phyloP scores from a whole-genome alignment of 805 yeast species.

The Nadsonia fulvescens region DNA sequence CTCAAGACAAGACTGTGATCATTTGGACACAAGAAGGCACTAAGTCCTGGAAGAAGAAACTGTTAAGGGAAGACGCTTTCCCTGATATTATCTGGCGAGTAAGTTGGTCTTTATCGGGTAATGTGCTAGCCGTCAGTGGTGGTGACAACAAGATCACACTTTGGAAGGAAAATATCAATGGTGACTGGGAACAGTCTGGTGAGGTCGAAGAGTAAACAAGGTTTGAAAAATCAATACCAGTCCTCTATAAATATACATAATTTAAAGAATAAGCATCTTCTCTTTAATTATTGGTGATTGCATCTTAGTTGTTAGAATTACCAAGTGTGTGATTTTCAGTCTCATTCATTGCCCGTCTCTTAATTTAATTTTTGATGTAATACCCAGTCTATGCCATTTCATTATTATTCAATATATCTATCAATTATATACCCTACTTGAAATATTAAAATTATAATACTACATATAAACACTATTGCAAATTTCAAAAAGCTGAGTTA shows the following conservation, averaged over 20 bases:
- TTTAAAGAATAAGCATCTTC: too few species aligned
- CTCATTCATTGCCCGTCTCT: too few species aligned
- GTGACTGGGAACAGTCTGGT: slow-evolving; percentile 96
- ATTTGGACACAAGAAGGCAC: slow-evolving; percentile 79
- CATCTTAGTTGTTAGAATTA: too few species aligned
- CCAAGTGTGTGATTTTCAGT: too few species aligned
- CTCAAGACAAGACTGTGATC: slow-evolving; percentile 87
- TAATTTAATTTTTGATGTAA: too few species aligned
- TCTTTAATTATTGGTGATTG: too few species aligned
- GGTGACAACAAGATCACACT: slow-evolving; percentile 91
- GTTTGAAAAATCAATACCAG: slow-evolving; percentile 1
- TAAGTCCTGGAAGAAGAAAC: slow-evolving; percentile 64
- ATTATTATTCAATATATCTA: too few species aligned
- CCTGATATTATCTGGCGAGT: slow-evolving; percentile 98
- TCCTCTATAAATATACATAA: background rate
- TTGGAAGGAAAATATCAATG: slow-evolving; percentile 89
- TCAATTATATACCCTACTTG: too few species aligned
- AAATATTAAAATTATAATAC: too few species aligned
- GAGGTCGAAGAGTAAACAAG: slow-evolving; percentile 58
- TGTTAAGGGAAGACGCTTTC: slow-evolving; percentile 61
- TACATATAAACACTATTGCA: too few species aligned
- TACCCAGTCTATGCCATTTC: too few species aligned
- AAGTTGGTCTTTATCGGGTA: slow-evolving; percentile 93
- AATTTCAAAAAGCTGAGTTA: too few species aligned
- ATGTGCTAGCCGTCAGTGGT: slow-evolving; percentile 84